Evolutionary conservation across 768 basidiomycete genomes (phyloP).

Genomic region (Suillus clintonianus): DNA sequence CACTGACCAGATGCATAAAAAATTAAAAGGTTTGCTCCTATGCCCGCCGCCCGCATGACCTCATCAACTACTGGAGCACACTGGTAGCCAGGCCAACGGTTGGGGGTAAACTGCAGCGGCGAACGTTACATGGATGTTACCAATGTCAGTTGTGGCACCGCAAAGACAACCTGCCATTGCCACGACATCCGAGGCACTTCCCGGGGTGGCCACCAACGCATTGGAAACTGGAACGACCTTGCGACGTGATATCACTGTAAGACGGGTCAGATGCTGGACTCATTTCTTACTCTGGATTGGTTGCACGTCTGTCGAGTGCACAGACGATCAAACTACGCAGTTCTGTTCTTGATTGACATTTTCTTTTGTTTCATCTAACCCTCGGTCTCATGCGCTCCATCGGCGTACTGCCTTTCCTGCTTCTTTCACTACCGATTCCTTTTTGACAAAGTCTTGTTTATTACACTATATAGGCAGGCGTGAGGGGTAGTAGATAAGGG

Average conservation of each 20-base stretch:
- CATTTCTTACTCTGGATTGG: neutral
- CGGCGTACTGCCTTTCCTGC: neutral
- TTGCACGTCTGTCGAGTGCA: neutral
- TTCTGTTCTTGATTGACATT: neutral
- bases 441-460: neutral
- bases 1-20: too few relatives aligned
- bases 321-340: neutral
- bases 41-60: too few relatives aligned
- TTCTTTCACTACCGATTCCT: neutral
- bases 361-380: neutral
- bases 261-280: neutral
- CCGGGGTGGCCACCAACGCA: neutral
- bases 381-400: neutral
- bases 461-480: neutral
- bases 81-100: too few relatives aligned
- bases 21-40: too few relatives aligned
- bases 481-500: too few relatives aligned
- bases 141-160: too few relatives aligned
- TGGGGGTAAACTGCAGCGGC: too few relatives aligned
- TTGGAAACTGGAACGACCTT: too few relatives aligned
- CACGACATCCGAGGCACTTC: neutral
- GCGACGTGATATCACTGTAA: neutral
- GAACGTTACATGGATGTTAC: too few relatives aligned
- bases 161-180: neutral
- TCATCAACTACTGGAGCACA: too few relatives aligned